Evolutionary conservation across 495 filamentous ascomycete species (phyloP).

Genomic region (Aspergillus sparsus): DNA sequence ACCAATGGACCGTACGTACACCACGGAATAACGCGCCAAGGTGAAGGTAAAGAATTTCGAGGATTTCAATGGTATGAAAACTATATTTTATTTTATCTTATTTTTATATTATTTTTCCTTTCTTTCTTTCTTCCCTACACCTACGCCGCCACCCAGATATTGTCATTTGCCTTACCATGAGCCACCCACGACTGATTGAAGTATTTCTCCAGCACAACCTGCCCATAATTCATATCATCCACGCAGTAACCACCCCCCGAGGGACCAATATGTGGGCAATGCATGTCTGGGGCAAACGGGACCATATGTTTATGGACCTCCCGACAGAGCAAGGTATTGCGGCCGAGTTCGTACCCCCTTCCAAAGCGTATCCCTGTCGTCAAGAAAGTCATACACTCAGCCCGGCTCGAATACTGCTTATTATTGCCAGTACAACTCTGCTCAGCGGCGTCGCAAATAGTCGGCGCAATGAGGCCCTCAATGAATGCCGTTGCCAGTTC

Average conservation of each 20-base stretch:
- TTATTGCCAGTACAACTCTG: constrained; percentile 41
- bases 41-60: no score
- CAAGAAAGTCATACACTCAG: constrained; percentile 38
- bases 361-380: constrained; percentile 41
- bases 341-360: constrained; percentile 45
- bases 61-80: no score
- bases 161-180: no score
- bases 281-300: constrained; percentile 39
- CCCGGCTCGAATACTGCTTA: constrained; percentile 36
- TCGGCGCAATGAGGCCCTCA: constrained; percentile 32
- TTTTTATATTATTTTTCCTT: no score
- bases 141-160: no score
- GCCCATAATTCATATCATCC: constrained; percentile 38
- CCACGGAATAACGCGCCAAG: no score
- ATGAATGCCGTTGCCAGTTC: constrained; percentile 24
- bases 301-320: constrained; percentile 53
- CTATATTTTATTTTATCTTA: no score
- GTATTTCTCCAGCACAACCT: constrained; percentile 39
- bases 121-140: no score
- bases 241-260: constrained; percentile 46
- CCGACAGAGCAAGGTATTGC: constrained; percentile 48
- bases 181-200: constrained; percentile 31
- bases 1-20: no score
- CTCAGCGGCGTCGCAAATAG: constrained; percentile 39
- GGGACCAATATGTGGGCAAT: constrained; percentile 50